Evolutionary conservation across 176 grass and related monocot species (phyloP).

Genomic region (Pontederia paniculata): DNA sequence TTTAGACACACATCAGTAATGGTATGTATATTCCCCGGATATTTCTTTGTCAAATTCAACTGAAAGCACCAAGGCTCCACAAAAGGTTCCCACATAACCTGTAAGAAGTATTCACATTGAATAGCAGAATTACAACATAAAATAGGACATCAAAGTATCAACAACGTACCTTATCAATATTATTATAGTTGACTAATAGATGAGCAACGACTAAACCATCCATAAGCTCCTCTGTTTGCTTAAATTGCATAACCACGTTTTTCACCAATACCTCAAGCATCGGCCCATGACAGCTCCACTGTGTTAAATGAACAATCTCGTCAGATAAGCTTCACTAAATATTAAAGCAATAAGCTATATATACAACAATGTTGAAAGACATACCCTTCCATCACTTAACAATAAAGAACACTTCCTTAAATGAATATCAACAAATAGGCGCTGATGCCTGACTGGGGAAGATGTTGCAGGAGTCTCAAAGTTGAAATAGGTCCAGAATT

Average conservation of each 20-base stretch:
- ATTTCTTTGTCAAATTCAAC: conserved; percentile 48
- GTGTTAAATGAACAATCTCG: conserved; percentile 14
- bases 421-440: conserved; percentile 37
- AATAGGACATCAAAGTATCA: conserved; percentile 3
- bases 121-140: conserved; percentile 14
- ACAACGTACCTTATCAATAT: conserved; percentile 85
- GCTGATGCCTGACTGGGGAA: conserved; percentile 30
- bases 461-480: conserved; percentile 50
- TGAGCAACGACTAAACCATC: conserved; percentile 64
- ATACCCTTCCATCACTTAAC: conserved; percentile 98
- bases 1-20: conserved; percentile 60
- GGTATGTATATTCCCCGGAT: conserved; percentile 37
- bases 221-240: conserved; percentile 33
- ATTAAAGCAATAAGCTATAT: conserved; percentile 1
- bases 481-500: conserved; percentile 47
- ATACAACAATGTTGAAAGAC: conserved; percentile 9
- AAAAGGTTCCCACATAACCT: conserved; percentile 99
- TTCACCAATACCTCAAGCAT: conserved; percentile 81
- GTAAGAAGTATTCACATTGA: conserved; percentile 21
- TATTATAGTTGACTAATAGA: conserved; percentile 93
- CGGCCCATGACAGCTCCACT: conserved; percentile 91
- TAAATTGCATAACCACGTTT: conserved; percentile 50
- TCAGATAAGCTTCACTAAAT: background rate
- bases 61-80: conserved; percentile 91
- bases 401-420: conserved; percentile 82